A percentile compares a stretch with the other conserved stretches of the same genome.
phyloP scores from a whole-genome alignment of 352 stramenopile genomes.

The Stephanocyclus meneghinianus region DNA sequence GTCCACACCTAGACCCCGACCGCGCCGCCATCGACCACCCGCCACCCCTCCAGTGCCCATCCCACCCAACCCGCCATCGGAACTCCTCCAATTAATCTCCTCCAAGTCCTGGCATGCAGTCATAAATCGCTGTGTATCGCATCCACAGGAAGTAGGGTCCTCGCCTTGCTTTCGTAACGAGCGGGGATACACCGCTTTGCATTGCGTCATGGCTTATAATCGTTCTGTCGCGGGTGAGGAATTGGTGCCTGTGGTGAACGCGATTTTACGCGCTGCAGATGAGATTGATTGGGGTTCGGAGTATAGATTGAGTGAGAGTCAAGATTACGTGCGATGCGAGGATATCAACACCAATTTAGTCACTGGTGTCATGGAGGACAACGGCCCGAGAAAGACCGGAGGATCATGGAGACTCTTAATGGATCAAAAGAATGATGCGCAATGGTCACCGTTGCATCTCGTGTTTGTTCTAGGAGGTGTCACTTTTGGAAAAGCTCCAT shows the following conservation, averaged over 20 bases:
- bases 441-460: slow-evolving; percentile 47
- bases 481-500: slow-evolving; percentile 17
- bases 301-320: slow-evolving; percentile 1
- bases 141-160: slow-evolving; percentile 12
- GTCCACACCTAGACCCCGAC: not conserved
- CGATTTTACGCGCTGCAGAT: slow-evolving; percentile 38
- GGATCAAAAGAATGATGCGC: slow-evolving; percentile 40
- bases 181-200: slow-evolving; percentile 15
- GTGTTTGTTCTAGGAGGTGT: slow-evolving; percentile 42
- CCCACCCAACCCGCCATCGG: not conserved
- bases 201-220: slow-evolving; percentile 19
- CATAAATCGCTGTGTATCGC: not conserved
- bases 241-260: slow-evolving; percentile 19
- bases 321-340: not conserved
- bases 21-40: not conserved
- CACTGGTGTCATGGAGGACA: not conserved
- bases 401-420: slow-evolving; percentile 38
- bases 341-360: slow-evolving; percentile 8
- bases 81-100: slow-evolving; percentile 5
- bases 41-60: not conserved
- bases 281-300: slow-evolving; percentile 27
- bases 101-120: not conserved
- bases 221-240: not conserved
- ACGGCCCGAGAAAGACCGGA: not conserved
- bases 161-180: slow-evolving; percentile 1